Evolutionary conservation across 2,329 filamentous ascomycete species (phyloP).

Genomic region (Aspergillus transmontanensis): DNA sequence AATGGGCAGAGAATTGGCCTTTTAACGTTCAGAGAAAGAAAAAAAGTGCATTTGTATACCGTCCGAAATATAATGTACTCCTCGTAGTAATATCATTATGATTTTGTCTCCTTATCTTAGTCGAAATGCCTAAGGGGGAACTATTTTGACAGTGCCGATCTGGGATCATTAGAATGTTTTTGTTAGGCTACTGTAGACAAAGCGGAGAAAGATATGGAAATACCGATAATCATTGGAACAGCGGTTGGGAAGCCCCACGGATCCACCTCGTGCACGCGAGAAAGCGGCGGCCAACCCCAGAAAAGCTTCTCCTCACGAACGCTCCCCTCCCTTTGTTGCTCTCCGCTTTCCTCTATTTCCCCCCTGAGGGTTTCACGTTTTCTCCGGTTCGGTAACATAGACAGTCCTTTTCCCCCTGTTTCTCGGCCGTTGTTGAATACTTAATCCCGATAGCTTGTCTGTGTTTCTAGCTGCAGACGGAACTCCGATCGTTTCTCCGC

Average conservation of each 20-base stretch:
- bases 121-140: neutral
- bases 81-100: neutral
- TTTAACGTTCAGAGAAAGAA: too few species aligned
- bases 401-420: neutral
- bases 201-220: neutral
- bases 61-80: neutral
- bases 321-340: constrained; percentile 2
- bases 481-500: constrained; percentile 3
- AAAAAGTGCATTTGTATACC: neutral
- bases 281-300: constrained; percentile 9
- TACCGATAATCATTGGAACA: constrained; percentile 3
- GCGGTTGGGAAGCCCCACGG: neutral
- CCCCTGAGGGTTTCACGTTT: neutral
- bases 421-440: neutral
- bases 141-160: neutral
- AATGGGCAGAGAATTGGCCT: neutral
- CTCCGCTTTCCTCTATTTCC: neutral
- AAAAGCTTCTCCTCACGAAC: constrained; percentile 11
- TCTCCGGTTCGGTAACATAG: neutral
- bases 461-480: neutral
- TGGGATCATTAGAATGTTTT: neutral
- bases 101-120: neutral
- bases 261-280: constrained; percentile 8
- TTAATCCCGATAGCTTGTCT: neutral
- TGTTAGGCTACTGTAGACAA: neutral